Base-by-base conservation (phyloP, 371 early-diverging fungal genomes). In the Gilbertella persicaria region DNA sequence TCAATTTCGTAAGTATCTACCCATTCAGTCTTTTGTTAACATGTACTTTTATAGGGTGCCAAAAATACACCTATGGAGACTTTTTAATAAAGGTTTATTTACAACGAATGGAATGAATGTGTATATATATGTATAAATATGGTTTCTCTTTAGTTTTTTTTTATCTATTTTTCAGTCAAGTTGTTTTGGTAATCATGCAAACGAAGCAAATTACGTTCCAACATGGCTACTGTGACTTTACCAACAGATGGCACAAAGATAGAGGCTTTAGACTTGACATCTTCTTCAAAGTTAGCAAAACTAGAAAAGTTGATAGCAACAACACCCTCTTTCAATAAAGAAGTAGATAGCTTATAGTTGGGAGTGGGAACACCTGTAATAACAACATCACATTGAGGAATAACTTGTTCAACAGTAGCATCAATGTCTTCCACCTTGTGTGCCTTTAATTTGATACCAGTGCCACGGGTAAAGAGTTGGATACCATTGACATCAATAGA, bases 161-260 rank as follows among this genome's bases (percentile, higher is more conserved):
- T n/a, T n/a, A n/a, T n/a, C n/a, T n/a, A n/a, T 30, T 65, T 60
- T 50, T 60, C 61, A 35, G 53, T 60, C 56, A 57, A 56, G 14
- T 65, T 19, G 14, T 73, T 36, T 60, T 78, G 86, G 62, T 91
- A 88, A 60, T 90, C 89, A 63, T 86, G 81, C 23, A 95, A 76
- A 37, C 96, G 82, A 37, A 96, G 75, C 46, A 97, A 77, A 64
- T 97, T 97, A 50, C 98, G 84, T 72, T 95, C 89, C 46, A 97
- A 79, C 98, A 98, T 98, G 13, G 94, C 90, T 5, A 97, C 94
- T 1, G 98, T 98, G 47, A 97, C 95, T 68, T 98, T 97, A 43
- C 98, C 98, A n/a, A 98, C 91, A 5, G 92, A 87, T 0, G 96
- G 94, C 43, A 98, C 94, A 63, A 89, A 98, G 63, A 98, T 91